Base-by-base conservation (phyloP, 345 rosid species). In the Euphorbia pulcherrima region DNA sequence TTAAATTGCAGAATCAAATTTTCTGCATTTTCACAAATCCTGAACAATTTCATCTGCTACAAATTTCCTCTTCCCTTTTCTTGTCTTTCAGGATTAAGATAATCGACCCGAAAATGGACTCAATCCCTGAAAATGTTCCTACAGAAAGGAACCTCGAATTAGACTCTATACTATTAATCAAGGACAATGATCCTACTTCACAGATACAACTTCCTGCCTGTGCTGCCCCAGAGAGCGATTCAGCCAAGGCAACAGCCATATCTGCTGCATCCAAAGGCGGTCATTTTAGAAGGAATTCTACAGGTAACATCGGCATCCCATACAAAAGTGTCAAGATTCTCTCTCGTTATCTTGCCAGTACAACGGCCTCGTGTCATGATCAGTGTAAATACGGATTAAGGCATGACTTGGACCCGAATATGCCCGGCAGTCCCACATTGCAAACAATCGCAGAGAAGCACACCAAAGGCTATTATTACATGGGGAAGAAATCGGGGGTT, bases 251-350 rank as follows among this genome's bases (percentile, higher is more conserved):
- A 11, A 73, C 55, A 33, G 54, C 27, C 0, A 75, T 60, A 60
- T 33, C 64, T 51, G 39, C 26, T 55, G 65, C 69, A 62, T 73
- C 79, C 28, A 67, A 67, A 67, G 12, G 16, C 74, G 81, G 21
- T 65, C 70, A 69, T 35, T 24, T 5, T 23, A 80, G 87, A 79
- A 78, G 92, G 17, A 33, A 71, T 14, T 82, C 89, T 13, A 84
- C 83, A 13, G 92, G 88, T 58, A 71, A 63, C 16, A 61, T 83
- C 20, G 70, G 67, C 21, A 29, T 65, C 72, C 78, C 79, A 55
- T 71, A 71, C 65, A 27, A 63, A 48, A 62, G 46, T 21, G 75
- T 56, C 2, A 67, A 62, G 65, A 71, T 76, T 62, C 68, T 76
- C 23, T 76, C 79, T 4, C 72, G 72, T 30, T 76, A 76, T 67